Evolutionary conservation across 257 asterid genomes (phyloP).

Genomic region (Solanum stenotomum): DNA sequence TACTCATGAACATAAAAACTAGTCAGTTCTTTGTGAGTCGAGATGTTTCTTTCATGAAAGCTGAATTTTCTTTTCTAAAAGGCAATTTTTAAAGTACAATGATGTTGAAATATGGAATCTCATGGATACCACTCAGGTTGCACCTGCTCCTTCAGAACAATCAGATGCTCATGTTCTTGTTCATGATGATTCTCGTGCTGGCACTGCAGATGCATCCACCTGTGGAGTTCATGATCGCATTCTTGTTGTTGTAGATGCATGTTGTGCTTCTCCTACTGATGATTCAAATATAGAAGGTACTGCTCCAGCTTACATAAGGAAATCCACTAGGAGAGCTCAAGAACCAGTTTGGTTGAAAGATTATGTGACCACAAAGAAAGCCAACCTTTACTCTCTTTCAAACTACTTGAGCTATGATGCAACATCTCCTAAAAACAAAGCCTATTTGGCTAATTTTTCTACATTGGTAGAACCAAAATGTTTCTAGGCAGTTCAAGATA

Average conservation of each 20-base stretch:
- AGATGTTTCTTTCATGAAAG: background rate
- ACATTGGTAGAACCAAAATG: background rate
- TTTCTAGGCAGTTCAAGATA: background rate
- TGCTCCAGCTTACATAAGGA: background rate
- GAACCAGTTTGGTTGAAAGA: background rate
- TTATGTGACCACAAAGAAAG: background rate
- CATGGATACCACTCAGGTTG: background rate
- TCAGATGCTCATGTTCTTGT: background rate
- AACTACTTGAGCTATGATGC: background rate
- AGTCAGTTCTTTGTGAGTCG: background rate
- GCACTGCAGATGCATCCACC: background rate
- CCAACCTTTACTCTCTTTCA: background rate
- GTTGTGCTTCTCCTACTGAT: background rate
- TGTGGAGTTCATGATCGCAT: too few relatives aligned
- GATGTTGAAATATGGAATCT: background rate
- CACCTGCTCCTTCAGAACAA: background rate
- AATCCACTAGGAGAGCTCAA: background rate
- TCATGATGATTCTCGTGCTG: background rate
- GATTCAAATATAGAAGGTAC: background rate
- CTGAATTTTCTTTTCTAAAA: background rate
- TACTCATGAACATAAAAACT: background rate
- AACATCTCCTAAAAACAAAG: background rate
- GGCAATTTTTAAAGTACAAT: too few relatives aligned
- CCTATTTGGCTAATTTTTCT: background rate
- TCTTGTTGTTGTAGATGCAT: background rate